A percentile compares a stretch with the other conserved stretches of the same genome.
Evolutionary conservation across 306 rosid species (phyloP).

Genomic region (Quercus aquifolioides): DNA sequence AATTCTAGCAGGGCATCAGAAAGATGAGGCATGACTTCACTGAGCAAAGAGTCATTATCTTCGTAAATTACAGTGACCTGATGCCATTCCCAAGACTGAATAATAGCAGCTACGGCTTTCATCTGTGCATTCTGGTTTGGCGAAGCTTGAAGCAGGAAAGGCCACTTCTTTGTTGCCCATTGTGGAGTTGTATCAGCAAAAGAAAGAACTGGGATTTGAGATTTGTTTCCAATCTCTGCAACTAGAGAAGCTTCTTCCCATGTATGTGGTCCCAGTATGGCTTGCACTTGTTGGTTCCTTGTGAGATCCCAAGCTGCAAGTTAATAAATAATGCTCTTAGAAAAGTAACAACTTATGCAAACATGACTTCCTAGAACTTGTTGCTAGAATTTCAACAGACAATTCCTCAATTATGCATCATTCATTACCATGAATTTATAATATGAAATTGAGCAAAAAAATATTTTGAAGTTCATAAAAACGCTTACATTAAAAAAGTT

Average conservation of each 20-base stretch:
- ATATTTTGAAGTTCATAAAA: no score
- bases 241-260: constrained; percentile 50
- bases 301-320: constrained; percentile 48
- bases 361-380: neutral
- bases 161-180: constrained; percentile 42
- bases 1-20: constrained; percentile 21
- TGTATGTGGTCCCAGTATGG: constrained; percentile 39
- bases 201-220: constrained; percentile 31
- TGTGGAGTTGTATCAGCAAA: constrained; percentile 38
- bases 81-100: constrained; percentile 43
- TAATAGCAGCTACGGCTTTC: constrained; percentile 44
- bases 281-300: constrained; percentile 25
- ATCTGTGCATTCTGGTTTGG: constrained; percentile 28
- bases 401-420: neutral
- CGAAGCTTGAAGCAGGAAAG: constrained; percentile 41
- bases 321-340: neutral
- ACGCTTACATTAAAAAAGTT: no score
- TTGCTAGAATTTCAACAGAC: neutral
- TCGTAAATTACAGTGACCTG: constrained; percentile 37
- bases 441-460: neutral
- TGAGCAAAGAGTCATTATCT: constrained; percentile 34
- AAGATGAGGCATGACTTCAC: constrained; percentile 30
- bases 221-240: constrained; percentile 35
- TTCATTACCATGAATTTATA: neutral
- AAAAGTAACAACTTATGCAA: neutral